phyloP scores from a whole-genome alignment of 2,329 filamentous ascomycete genomes.

The Claviceps sp. region DNA sequence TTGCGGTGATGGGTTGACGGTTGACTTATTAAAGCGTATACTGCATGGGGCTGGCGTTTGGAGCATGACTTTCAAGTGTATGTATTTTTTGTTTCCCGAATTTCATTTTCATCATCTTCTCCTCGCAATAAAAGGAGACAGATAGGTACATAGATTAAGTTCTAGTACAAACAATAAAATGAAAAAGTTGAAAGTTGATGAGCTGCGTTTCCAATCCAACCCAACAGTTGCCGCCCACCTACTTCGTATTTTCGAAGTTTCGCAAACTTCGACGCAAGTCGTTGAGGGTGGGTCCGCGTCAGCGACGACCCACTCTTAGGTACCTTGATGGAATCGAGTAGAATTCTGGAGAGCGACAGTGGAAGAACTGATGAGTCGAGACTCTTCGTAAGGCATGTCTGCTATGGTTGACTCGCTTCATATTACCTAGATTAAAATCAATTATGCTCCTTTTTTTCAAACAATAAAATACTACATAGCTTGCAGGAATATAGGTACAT shows the following conservation, averaged over 20 bases:
- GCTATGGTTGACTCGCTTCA: too few relatives aligned
- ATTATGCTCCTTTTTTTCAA: too few relatives aligned
- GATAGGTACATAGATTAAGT: conserved; percentile 7
- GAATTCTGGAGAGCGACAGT: not conserved
- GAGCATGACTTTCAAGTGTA: conserved; percentile 8
- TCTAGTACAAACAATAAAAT: not conserved
- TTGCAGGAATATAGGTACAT: not conserved
- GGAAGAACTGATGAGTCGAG: not conserved
- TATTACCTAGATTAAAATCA: too few relatives aligned
- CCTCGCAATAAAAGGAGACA: conserved; percentile 10
- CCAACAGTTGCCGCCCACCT: too few relatives aligned
- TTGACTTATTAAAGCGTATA: not conserved
- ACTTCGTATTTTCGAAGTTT: too few relatives aligned
- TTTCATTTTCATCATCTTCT: conserved; percentile 3
- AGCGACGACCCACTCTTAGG: too few relatives aligned
- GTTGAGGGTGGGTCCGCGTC: not conserved
- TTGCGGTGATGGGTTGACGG: not conserved
- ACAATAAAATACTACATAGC: too few relatives aligned
- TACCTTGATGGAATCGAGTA: not conserved
- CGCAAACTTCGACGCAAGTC: not conserved
- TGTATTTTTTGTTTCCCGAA: conserved; percentile 4
- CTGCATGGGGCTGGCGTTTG: conserved; percentile 4
- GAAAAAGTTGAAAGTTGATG: too few relatives aligned
- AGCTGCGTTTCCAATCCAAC: too few relatives aligned
- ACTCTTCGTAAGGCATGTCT: not conserved